A percentile compares a stretch with the other conserved stretches of the same genome.
Conservation (phyloP, 2,329 filamentous ascomycete genomes). For the Gyromitra esculenta region DNA sequence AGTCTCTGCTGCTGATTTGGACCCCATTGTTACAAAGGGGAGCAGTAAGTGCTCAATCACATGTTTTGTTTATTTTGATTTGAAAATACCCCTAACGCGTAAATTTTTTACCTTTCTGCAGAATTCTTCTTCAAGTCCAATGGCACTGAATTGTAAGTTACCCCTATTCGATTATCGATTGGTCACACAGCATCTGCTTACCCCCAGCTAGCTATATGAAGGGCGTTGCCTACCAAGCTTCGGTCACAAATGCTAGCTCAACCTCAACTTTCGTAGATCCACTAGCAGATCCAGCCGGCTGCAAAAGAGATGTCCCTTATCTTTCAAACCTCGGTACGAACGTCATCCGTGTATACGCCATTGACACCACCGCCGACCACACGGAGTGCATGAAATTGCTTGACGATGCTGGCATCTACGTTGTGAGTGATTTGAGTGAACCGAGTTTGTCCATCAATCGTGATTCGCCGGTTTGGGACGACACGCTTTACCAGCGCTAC, state of each 20-base stretch:
- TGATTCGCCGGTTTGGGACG: conserved; percentile 79
- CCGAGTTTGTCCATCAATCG: conserved; percentile 87
- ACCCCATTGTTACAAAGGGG: conserved; percentile 77
- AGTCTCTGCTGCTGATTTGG: conserved; percentile 62
- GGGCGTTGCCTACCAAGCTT: conserved; percentile 95
- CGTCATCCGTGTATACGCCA: conserved; percentile 92
- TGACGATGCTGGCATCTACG: conserved; percentile 87
- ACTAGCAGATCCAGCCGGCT: conserved; percentile 74
- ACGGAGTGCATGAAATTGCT: conserved; percentile 84
- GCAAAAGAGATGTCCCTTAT: conserved; percentile 86
- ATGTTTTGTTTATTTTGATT: conserved; percentile 34
- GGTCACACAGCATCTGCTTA: conserved; percentile 26
- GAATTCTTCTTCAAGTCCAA: conserved; percentile 90
- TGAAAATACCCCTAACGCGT: conserved; percentile 36
- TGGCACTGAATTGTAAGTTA: conserved; percentile 73
- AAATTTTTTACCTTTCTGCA: conserved; percentile 63
- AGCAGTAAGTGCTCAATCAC: conserved; percentile 39
- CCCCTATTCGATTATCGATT: not conserved
- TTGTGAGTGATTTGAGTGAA: conserved; percentile 88
- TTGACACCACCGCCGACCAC: conserved; percentile 83
- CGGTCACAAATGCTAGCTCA: conserved; percentile 67
- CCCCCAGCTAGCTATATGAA: conserved; percentile 73
- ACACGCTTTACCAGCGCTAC: conserved; percentile 81
- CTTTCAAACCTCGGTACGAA: conserved; percentile 84
- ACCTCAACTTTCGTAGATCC: conserved; percentile 78